phyloP scores from a whole-genome alignment of 306 rosid genomes.

The Mucuna pruriens region DNA sequence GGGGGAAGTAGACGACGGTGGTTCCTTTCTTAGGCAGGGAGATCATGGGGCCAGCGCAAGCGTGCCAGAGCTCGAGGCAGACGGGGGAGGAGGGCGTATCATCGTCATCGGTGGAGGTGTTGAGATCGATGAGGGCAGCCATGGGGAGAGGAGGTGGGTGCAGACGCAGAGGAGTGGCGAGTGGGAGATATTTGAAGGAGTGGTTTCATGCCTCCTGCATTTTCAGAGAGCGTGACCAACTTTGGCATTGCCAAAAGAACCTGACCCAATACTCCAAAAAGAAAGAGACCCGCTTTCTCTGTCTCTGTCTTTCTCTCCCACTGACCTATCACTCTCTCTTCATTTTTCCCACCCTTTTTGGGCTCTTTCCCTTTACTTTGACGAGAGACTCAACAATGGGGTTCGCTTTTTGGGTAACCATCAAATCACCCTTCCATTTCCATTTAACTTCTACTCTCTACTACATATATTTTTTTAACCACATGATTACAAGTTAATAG shows the following conservation, averaged over 20 bases:
- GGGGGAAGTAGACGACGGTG: conserved; percentile 79
- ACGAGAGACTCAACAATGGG: conserved; percentile 14
- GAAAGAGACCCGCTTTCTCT: conserved; percentile 42
- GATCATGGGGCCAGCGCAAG: conserved; percentile 89
- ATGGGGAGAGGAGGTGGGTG: conserved; percentile 33
- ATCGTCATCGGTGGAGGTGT: conserved; percentile 75
- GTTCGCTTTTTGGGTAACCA: conserved; percentile 43
- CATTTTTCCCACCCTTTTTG: conserved; percentile 35
- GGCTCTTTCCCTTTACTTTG: conserved; percentile 27
- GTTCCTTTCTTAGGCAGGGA: conserved; percentile 86
- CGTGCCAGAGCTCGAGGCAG: conserved; percentile 95
- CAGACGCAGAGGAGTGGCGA: not conserved
- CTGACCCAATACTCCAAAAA: conserved; percentile 53
- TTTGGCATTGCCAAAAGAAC: conserved; percentile 69
- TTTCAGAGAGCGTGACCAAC: conserved; percentile 53
- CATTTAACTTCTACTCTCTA: too few species aligned
- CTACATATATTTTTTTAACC: too few species aligned
- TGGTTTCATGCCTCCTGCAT: conserved; percentile 55
- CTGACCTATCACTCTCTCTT: conserved; percentile 44
- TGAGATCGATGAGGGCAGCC: conserved; percentile 87
- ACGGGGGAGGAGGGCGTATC: conserved; percentile 65
- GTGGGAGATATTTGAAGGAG: conserved; percentile 37
- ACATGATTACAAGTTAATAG: too few species aligned
- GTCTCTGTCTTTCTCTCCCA: conserved; percentile 8
- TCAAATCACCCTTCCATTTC: conserved; percentile 54